Evolutionary conservation across 2,329 filamentous ascomycete species (phyloP).

Genomic region (Fusarium papillatum): DNA sequence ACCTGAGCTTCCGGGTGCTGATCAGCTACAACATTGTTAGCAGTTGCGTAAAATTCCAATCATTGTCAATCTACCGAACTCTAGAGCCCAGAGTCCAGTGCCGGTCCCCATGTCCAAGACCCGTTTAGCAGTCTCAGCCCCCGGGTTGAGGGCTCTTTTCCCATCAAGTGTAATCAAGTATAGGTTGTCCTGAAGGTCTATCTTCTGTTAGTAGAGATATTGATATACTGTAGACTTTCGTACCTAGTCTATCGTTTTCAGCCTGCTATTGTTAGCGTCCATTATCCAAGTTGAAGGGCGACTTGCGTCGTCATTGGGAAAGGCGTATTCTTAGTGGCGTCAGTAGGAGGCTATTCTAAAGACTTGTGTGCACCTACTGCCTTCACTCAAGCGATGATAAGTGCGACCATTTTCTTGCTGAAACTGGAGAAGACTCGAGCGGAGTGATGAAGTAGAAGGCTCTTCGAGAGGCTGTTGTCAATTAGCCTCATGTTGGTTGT

Average conservation of each 20-base stretch:
- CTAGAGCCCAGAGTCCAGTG: constrained; percentile 28
- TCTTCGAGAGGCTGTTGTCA: constrained; percentile 22
- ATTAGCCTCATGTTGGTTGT: background rate
- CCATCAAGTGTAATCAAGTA: constrained; percentile 22
- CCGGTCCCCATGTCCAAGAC: constrained; percentile 29
- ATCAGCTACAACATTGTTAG: constrained; percentile 12
- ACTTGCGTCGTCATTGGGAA: constrained; percentile 31
- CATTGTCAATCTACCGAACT: background rate
- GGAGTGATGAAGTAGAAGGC: constrained; percentile 20
- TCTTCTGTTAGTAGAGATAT: background rate
- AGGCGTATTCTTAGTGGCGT: constrained; percentile 14
- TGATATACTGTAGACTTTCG: accelerated
- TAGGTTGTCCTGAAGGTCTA: constrained; percentile 23
- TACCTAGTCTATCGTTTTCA: constrained; percentile 25
- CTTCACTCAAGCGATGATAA: constrained; percentile 28
- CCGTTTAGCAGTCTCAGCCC: constrained; percentile 13
- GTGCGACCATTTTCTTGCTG: constrained; percentile 28
- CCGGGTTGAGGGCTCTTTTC: constrained; percentile 24
- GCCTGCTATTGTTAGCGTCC: background rate
- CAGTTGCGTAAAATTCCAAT: too few species aligned
- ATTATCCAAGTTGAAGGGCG: too few species aligned
- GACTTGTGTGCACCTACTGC: background rate
- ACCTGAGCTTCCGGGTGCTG: constrained; percentile 24
- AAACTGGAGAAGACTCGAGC: constrained; percentile 24
- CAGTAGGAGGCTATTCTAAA: background rate